Conservation (phyloP, 768 basidiomycete genomes). For the Dioszegia hungarica region DNA sequence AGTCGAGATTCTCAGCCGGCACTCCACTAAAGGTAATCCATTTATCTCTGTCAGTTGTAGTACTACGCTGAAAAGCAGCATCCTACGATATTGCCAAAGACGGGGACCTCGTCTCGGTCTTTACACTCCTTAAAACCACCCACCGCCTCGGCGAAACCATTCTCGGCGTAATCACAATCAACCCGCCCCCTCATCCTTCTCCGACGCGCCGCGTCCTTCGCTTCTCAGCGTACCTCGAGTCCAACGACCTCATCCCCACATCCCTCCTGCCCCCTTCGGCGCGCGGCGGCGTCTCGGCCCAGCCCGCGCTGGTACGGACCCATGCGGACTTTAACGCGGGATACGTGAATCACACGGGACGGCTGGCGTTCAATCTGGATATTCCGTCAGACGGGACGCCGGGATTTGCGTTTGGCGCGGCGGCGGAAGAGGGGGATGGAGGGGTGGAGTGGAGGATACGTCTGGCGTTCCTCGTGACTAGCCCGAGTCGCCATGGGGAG, state of each 20-base stretch:
- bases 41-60: constrained; percentile 23
- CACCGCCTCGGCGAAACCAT: constrained; percentile 91
- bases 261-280: constrained; percentile 57
- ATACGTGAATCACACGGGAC: constrained; percentile 65
- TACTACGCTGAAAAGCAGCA: constrained; percentile 53
- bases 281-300: constrained; percentile 42
- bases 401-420: constrained; percentile 67
- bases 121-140: constrained; percentile 87
- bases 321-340: constrained; percentile 83
- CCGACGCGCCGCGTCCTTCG: constrained; percentile 69
- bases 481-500: too few relatives aligned
- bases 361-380: constrained; percentile 81
- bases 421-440: constrained; percentile 53
- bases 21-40: constrained; percentile 71
- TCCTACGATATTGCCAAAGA: constrained; percentile 96
- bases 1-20: constrained; percentile 83
- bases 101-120: constrained; percentile 76
- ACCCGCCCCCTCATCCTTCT: constrained; percentile 63
- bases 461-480: constrained; percentile 75
- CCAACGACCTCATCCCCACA: constrained; percentile 64
- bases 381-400: constrained; percentile 90
- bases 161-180: constrained; percentile 79
- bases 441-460: constrained; percentile 89
- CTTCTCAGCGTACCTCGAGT: constrained; percentile 84
- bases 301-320: constrained; percentile 59